Evolutionary conservation across 495 filamentous ascomycete species (phyloP), one percentile per base, ranked within the genome.

Genomic region (Neurospora sp.): DNA sequence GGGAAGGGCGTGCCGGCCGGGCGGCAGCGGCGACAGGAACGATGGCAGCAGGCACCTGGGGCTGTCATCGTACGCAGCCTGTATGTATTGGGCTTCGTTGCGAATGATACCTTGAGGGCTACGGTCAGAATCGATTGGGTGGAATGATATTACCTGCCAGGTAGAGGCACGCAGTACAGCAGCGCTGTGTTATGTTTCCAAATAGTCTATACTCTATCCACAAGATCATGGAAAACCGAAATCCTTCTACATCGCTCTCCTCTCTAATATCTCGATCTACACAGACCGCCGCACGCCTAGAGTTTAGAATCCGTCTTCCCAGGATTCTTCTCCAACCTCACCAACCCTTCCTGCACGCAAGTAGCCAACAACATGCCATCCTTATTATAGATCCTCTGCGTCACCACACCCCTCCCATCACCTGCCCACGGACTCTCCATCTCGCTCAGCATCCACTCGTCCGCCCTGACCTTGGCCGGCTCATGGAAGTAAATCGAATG

Each of bases 401-500:
- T 88, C 41, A 94, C 95, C 73, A 98, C 84, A 0, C 93, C 96
- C 72, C 95, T 87, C 20, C 94, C 95, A 76, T 97, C 93, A 16
- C 93, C 94, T 20, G 90, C 88, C 96, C 96, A 99, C n/a, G 95
- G 93, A 72, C 89, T 94, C 81, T 93, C 89, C 89, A 94, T 94
- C 86, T 98, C 95, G 20, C 87, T 88, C 74, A 97, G 88, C 87
- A 98, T 89, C 96, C 96, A 99, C 80, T 97, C 93, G 80, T 98
- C 96, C 12, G 93, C 93, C 45, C 87, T 86, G 79, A 97, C 93
- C 39, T 86, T 87, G 75, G 85, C 83, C 45, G 93, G 93, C 75
- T 91, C 89, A 77, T 99, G 96, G 82, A 99, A 99, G 81, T 96
- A 97, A 61, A 99, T 97, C 3, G 90, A 91, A 82, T 96, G 93